Conservation (phyloP, 441 rosid species). For the Iberis amara region DNA sequence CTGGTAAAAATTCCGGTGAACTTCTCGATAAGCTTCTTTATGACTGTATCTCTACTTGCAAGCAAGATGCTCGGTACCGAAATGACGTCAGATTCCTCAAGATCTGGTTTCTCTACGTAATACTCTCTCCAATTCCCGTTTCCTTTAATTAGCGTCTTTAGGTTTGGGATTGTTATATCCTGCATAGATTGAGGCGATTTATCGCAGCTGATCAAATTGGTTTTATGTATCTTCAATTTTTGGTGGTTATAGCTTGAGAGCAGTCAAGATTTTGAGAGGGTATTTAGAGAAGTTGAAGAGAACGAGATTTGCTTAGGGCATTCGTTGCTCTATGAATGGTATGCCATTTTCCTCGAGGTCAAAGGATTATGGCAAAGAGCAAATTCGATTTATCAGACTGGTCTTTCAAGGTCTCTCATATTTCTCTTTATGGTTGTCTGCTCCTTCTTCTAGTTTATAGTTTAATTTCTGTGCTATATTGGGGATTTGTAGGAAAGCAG, state of each 20-base stretch:
- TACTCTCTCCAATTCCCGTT: not conserved
- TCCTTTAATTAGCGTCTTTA: not conserved
- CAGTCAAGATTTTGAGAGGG: conserved; percentile 44
- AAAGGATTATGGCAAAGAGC: conserved; percentile 70
- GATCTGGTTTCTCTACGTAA: conserved; percentile 85
- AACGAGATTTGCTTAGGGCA: conserved; percentile 40
- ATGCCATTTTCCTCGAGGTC: conserved; percentile 65
- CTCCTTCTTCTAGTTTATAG: too few species aligned
- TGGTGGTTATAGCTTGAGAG: conserved; percentile 53
- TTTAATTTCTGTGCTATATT: conserved; percentile 14
- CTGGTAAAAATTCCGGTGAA: conserved; percentile 30
- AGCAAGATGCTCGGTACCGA: conserved; percentile 45
- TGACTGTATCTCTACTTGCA: conserved; percentile 50
- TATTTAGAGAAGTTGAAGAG: conserved; percentile 54
- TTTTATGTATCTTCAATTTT: not conserved
- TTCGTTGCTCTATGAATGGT: conserved; percentile 67
- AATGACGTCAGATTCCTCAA: conserved; percentile 84
- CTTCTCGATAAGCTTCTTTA: conserved; percentile 42
- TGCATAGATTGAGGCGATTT: too few species aligned
- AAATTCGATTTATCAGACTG: conserved; percentile 52
- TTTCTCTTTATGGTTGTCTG: conserved; percentile 2
- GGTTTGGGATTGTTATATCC: too few species aligned
- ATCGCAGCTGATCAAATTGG: conserved; percentile 13
- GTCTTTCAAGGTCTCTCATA: conserved; percentile 54
- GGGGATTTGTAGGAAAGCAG: conserved; percentile 49